A percentile compares a stretch with the other conserved stretches of the same genome.
These are phyloP conservation scores for Alliaria petiolata DNA, from an alignment of 345 rosid species.

Conservation along the genomic window DNA sequence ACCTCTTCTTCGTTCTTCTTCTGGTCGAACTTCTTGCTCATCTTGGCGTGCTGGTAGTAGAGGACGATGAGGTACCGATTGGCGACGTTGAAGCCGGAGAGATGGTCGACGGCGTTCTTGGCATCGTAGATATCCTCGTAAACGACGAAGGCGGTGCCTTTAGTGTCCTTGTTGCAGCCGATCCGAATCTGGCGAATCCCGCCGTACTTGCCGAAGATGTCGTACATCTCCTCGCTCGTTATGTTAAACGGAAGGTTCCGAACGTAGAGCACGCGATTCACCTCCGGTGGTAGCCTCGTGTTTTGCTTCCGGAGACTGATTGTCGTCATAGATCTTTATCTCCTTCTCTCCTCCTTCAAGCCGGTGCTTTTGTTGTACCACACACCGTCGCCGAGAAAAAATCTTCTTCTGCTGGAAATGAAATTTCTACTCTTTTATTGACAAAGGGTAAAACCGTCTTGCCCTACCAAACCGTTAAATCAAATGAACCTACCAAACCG, in stretches of 20 bases:
- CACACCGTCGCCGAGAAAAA: slow-evolving; percentile 1
- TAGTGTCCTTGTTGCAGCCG: slow-evolving; percentile 84
- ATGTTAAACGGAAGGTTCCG: slow-evolving; percentile 98
- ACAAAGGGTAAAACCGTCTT: slow-evolving; percentile 24
- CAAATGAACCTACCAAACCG: background rate
- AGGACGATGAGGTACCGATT: slow-evolving; percentile 84
- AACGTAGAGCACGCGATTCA: slow-evolving; percentile 87
- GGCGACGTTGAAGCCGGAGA: slow-evolving; percentile 97
- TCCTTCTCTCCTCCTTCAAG: background rate
- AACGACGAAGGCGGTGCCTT: slow-evolving; percentile 91
- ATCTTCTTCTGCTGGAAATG: background rate
- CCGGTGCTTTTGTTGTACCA: background rate
- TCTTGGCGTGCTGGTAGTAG: slow-evolving; percentile 90
- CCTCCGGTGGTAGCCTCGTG: slow-evolving; percentile 94
- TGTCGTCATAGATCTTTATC: slow-evolving; percentile 46
- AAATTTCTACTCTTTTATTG: too few relatives aligned
- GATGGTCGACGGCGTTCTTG: slow-evolving; percentile 94
- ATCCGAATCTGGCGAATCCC: slow-evolving; percentile 95
- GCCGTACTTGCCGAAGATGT: slow-evolving; percentile 95
- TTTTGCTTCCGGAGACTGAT: slow-evolving; percentile 79
- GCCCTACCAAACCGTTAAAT: background rate
- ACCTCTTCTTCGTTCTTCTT: slow-evolving; percentile 90
- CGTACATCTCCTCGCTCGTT: slow-evolving; percentile 99
- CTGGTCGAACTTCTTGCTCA: slow-evolving; percentile 92
- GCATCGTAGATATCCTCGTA: slow-evolving; percentile 98